A percentile compares a stretch with the other conserved stretches of the same genome.
These are phyloP conservation scores for Suillus bovinus DNA, from an alignment of 768 basidiomycete species.

Conservation along the genomic window DNA sequence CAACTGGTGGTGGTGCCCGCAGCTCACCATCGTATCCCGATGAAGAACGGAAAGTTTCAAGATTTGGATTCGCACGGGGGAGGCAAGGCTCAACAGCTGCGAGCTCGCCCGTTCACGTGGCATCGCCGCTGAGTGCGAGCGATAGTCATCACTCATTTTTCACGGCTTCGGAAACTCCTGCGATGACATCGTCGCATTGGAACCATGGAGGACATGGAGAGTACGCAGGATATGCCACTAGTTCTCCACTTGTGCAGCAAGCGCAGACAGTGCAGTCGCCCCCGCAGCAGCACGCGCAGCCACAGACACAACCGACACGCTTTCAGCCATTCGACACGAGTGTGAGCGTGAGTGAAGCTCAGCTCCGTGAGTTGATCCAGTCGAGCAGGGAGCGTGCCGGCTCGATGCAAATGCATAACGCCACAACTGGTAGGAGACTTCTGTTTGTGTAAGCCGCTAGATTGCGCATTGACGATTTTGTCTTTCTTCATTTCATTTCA, in stretches of 20 bases:
- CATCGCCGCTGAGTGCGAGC: slow-evolving; percentile 55
- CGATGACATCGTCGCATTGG: slow-evolving; percentile 46
- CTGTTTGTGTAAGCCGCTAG: slow-evolving; percentile 37
- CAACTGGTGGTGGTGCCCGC: slow-evolving; percentile 30
- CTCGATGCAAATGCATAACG: slow-evolving; percentile 30
- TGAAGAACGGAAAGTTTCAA: slow-evolving; percentile 63
- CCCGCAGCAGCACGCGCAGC: slow-evolving; percentile 29
- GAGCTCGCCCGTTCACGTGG: slow-evolving; percentile 57
- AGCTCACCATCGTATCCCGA: slow-evolving; percentile 52
- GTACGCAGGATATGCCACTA: slow-evolving; percentile 42
- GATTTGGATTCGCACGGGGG: slow-evolving; percentile 80
- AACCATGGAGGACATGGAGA: slow-evolving; percentile 41
- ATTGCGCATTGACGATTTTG: slow-evolving; percentile 24
- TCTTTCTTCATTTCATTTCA: slow-evolving; percentile 22
- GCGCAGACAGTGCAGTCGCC: slow-evolving; percentile 37
- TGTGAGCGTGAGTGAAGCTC: slow-evolving; percentile 65
- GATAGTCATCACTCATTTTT: slow-evolving; percentile 52
- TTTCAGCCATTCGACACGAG: slow-evolving; percentile 59
- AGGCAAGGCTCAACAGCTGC: slow-evolving; percentile 58
- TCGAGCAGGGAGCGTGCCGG: slow-evolving; percentile 61
- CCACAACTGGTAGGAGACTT: slow-evolving; percentile 50
- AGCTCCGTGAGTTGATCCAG: slow-evolving; percentile 75
- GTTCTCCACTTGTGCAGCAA: slow-evolving; percentile 50
- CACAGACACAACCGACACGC: slow-evolving; percentile 32
- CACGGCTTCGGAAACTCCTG: slow-evolving; percentile 36